Base-by-base conservation (phyloP, 768 basidiomycete species). In the Tephrocybe sp. region DNA sequence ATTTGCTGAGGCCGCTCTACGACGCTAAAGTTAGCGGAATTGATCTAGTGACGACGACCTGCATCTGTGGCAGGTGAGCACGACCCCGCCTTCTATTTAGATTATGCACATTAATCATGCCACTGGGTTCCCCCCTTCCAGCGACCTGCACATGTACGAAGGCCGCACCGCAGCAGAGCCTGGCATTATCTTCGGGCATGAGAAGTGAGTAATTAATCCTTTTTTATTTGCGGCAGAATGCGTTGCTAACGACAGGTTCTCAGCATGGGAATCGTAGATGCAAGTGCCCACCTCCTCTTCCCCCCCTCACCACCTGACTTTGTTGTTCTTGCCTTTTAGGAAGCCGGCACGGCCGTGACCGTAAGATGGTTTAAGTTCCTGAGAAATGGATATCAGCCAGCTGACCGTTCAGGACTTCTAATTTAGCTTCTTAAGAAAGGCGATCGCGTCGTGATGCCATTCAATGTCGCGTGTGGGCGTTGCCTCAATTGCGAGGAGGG, bases 381-480 rank as follows among this genome's bases (percentile, higher is more conserved):
- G 17, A 40, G 21, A 17, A 14, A 40, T 15, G 21, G 25, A n/a
- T n/a, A n/a, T n/a, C n/a, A n/a, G n/a, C n/a, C 15, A 20, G 2
- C 28, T 43, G 41, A 54, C n/a, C n/a, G n/a, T n/a, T n/a, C n/a
- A n/a, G n/a, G n/a, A n/a, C n/a, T 44, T 23, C 34, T 33, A 15
- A 23, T 18, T 8, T 45, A 78, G 77, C 67, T 78, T 8, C 59
- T 82, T 37, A 76, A 80, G 65, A 75, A 76, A 53, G 81, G 80
- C 12, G 81, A 83, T 57, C 73, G 81, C 25, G 79, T 82, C n/a
- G 79, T 82, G 20, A 77, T 81, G 72, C 81, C 79, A 1, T 81
- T 81, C 68, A 81, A 81, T 51, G 80, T 82, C 25, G 79, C 77
- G 0, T 81, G 80, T 55, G 80, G 81, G 14, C 75, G 78, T 17